Evolutionary conservation across 352 stramenopile genomes (phyloP), one percentile per base, ranked within the genome.

Genomic region (Phytophthora fragariae): DNA sequence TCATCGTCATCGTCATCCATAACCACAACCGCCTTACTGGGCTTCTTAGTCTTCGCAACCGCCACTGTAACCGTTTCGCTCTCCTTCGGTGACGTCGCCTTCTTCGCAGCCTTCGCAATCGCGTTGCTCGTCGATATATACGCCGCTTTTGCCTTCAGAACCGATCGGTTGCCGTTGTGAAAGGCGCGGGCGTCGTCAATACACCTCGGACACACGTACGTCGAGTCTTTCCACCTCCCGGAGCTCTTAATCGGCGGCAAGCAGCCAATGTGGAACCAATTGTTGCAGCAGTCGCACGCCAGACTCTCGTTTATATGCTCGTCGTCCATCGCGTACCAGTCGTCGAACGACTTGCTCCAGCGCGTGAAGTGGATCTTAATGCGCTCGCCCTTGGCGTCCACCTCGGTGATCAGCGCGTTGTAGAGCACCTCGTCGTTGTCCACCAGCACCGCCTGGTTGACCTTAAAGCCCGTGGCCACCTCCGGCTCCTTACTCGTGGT

Each of bases 241-340:
- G 83, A 92, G 75, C 86, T 93, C 71, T 96, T 96, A 68, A 96
- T 94, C 21, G 86, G 85, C 21, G 89, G 89, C 15, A 96, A 61
- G 55, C 89, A 96, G 57, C 84, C 86, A 44, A 96, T 96, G 70
- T 96, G 89, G 70, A 96, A 96, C 89, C 89, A 96, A 14, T 86
- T 80, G 71, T 96, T 96, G 72, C 89, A 96, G 75, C 89, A 93
- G 67, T 96, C 89, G 80, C 89, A 96, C 17, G 89, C 89, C n/a
- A 96, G 76, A 65, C 86, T 94, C 67, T 96, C 89, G 68, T 96
- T 96, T 57, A 96, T 93, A 65, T 87, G 88, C 63, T 96, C 89
- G 72, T 96, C 89, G 68, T 96, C 89, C 89, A 96, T 96, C 11
- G 88, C 78, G 71, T 96, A 96, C 89, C 89, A 96, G 65, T 93